These are phyloP conservation scores for Diaporthe destruens DNA, from an alignment of 2,329 filamentous ascomycete species.

Conservation along the genomic window DNA sequence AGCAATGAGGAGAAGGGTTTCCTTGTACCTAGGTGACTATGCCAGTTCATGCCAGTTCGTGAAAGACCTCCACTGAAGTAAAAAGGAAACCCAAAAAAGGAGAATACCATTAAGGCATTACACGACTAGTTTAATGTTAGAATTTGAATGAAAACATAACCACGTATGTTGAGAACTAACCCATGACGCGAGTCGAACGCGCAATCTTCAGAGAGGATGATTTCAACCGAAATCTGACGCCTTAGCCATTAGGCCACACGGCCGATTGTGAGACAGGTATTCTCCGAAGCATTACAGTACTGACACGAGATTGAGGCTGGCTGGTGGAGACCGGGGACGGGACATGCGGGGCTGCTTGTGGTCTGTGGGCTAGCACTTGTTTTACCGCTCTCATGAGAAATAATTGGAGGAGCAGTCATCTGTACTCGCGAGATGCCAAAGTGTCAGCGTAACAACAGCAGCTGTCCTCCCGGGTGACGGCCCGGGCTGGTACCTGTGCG, in stretches of 20 bases:
- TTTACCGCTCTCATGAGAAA: too few species aligned
- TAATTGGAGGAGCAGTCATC: not conserved
- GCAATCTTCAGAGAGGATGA: constrained; percentile 40
- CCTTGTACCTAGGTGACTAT: too few species aligned
- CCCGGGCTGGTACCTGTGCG: not conserved
- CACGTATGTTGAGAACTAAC: not conserved
- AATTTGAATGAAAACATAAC: not conserved
- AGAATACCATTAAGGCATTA: too few species aligned
- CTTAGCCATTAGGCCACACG: constrained; percentile 43
- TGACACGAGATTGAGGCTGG: too few species aligned
- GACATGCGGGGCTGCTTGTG: too few species aligned
- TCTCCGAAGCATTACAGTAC: not conserved
- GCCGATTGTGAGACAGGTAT: constrained; percentile 12
- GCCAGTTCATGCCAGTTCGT: too few species aligned
- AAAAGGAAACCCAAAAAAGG: too few species aligned
- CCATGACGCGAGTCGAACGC: constrained; percentile 35
- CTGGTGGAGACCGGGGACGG: not conserved
- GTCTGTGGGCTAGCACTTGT: not conserved
- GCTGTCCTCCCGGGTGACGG: constrained; percentile 11
- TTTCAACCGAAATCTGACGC: constrained; percentile 42
- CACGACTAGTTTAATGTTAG: too few species aligned
- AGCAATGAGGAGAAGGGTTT: too few species aligned
- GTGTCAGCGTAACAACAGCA: not conserved
- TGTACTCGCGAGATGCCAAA: not conserved
- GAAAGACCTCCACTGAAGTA: too few species aligned